These are phyloP conservation scores for Evernia prunastri DNA, from an alignment of 495 filamentous ascomycete species.

Conservation along the genomic window DNA sequence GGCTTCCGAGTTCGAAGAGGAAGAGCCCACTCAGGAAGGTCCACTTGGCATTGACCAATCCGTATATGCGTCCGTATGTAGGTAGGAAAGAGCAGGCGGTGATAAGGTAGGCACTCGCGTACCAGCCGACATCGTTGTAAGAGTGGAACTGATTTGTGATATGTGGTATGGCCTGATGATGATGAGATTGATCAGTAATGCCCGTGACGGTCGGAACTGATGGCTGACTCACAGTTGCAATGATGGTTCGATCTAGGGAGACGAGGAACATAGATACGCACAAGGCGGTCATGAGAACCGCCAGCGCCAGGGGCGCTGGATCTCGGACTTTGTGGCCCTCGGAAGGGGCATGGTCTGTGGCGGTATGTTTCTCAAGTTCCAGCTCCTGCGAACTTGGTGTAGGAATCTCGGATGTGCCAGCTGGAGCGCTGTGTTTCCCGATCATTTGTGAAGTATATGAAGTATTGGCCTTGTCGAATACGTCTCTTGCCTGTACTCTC, in stretches of 20 bases:
- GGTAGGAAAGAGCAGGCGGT: conserved; percentile 41
- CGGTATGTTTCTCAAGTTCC: conserved; percentile 33
- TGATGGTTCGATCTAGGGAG: background rate
- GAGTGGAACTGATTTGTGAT: conserved; percentile 40
- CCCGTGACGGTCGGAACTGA: background rate
- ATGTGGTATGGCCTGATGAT: conserved; percentile 32
- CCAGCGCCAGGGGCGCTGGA: background rate
- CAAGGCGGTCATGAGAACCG: background rate
- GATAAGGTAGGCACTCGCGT: conserved; percentile 41
- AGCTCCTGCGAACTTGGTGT: background rate
- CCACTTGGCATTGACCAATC: conserved; percentile 38
- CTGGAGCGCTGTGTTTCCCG: background rate
- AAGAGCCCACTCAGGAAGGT: conserved; percentile 33
- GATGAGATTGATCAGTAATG: background rate
- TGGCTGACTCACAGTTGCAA: background rate
- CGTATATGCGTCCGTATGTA: conserved; percentile 42
- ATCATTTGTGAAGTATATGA: background rate
- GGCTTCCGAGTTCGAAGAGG: conserved; percentile 41
- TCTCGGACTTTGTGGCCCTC: background rate
- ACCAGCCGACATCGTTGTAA: conserved; percentile 41
- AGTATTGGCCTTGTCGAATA: background rate
- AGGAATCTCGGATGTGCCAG: background rate
- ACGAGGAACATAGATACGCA: background rate
- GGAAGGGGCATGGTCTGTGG: background rate
- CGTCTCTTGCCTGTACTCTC: background rate